Percentiles rank a stretch among this genome's conserved stretches.
phyloP scores from a whole-genome alignment of 768 basidiomycete species.

The Pleurotus tuber-regium region DNA sequence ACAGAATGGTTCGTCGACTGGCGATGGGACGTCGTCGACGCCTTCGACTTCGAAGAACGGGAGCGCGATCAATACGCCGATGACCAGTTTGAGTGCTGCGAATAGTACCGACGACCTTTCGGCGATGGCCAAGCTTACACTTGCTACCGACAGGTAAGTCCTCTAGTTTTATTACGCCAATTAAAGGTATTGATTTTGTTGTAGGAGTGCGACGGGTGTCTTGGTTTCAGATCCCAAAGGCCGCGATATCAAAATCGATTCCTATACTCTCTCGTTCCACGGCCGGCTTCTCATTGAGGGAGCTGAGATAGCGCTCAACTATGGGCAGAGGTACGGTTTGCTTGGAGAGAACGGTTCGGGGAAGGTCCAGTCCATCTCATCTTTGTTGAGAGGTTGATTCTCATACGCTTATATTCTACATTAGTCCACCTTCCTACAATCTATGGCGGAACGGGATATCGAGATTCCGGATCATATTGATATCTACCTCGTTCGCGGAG shows the following conservation, averaged over 20 bases:
- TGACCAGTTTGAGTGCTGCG: constrained; percentile 80
- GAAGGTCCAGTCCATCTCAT: constrained; percentile 56
- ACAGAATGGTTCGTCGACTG: constrained; percentile 45
- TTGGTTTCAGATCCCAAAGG: constrained; percentile 89
- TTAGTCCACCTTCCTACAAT: constrained; percentile 94
- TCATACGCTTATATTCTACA: not conserved
- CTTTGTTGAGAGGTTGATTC: constrained; percentile 9
- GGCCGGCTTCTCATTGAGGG: constrained; percentile 78
- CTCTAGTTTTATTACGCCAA: not conserved
- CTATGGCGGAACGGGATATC: constrained; percentile 93
- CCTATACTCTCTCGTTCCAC: constrained; percentile 95
- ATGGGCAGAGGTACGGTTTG: constrained; percentile 92
- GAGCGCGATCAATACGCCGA: constrained; percentile 69
- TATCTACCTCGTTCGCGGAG: constrained; percentile 95
- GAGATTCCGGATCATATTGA: constrained; percentile 94
- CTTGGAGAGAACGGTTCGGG: constrained; percentile 98
- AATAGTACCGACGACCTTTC: constrained; percentile 77
- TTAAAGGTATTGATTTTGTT: constrained; percentile 12
- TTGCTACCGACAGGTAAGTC: constrained; percentile 84
- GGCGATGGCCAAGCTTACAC: constrained; percentile 84
- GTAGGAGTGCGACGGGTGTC: constrained; percentile 87
- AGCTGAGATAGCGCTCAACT: constrained; percentile 78
- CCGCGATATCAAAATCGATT: constrained; percentile 96
- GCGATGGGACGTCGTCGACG: not conserved
- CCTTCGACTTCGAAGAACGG: constrained; percentile 63